Percentiles rank a stretch among this genome's conserved stretches.
These are phyloP conservation scores for Lophiotrema nucula DNA, from an alignment of 495 filamentous ascomycete species.

Conservation along the genomic window DNA sequence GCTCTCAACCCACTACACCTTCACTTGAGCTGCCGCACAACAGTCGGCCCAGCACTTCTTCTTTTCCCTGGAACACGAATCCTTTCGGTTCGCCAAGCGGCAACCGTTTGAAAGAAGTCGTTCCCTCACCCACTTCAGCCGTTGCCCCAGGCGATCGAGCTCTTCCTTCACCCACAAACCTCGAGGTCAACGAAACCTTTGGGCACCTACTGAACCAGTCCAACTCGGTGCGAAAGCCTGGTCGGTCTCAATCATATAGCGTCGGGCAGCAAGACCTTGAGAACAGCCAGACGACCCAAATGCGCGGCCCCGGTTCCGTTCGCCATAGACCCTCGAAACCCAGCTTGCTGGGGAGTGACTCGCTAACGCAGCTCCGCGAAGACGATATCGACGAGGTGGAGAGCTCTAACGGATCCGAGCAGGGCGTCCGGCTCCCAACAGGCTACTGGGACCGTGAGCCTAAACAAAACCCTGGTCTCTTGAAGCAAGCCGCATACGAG, in stretches of 20 bases:
- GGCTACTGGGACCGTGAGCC: slow-evolving; percentile 42
- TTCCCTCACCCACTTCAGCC: slow-evolving; percentile 30
- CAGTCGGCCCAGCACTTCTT: neutral
- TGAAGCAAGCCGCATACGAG: neutral
- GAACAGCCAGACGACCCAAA: slow-evolving; percentile 30
- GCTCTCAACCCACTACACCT: slow-evolving; percentile 34
- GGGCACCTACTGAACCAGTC: slow-evolving; percentile 26
- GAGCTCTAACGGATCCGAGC: slow-evolving; percentile 64
- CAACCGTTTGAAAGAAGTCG: slow-evolving; percentile 23
- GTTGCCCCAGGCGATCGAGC: neutral
- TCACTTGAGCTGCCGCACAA: slow-evolving; percentile 7
- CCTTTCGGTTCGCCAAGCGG: slow-evolving; percentile 10
- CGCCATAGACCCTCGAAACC: slow-evolving; percentile 80
- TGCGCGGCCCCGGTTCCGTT: slow-evolving; percentile 8
- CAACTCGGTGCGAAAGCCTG: slow-evolving; percentile 24
- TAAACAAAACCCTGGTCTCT: neutral
- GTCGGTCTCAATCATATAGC: slow-evolving; percentile 91
- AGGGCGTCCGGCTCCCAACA: slow-evolving; percentile 54
- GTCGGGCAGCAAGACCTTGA: slow-evolving; percentile 88
- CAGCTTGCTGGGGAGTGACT: slow-evolving; percentile 80
- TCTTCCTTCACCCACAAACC: slow-evolving; percentile 16
- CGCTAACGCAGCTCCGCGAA: slow-evolving; percentile 75
- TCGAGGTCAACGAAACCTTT: slow-evolving; percentile 20
- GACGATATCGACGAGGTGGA: slow-evolving; percentile 76
- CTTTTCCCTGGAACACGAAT: slow-evolving; percentile 28